Evolutionary conservation across 2,329 filamentous ascomycete genomes (phyloP), one percentile per base, ranked within the genome.

Genomic region (Didymella exigua): DNA sequence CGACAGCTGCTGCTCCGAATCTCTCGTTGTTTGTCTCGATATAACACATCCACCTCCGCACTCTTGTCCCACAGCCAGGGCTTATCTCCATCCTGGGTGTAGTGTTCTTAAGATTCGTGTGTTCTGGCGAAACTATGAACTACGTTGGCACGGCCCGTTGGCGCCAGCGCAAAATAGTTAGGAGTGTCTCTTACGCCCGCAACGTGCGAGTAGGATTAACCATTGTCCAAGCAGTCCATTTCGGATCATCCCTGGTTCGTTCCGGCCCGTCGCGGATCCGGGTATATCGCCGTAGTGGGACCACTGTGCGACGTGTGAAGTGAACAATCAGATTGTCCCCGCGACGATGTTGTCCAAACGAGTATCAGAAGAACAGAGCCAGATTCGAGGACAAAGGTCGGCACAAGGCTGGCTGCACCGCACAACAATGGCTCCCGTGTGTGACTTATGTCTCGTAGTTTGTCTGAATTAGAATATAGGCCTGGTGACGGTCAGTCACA

Each of bases 271-370:
- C 44, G 54, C 43, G 38, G 42, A 29, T 30, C 4, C 40, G 41
- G 54, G 14, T 30, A 18, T 10, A 26, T 10, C 29, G 27, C 54
- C 38, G 37, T 30, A 31, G 13, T 47, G 29, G 36, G 44, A 47
- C 27, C 31, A 38, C 21, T 48, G 49, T 46, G 23, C 29, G 30
- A 37, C 4, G 18, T 19, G 38, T 45, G 21, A 46, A 47, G 33
- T 18, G 30, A 37, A 49, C 54, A 53, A 49, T 42, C 49, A 14
- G 49, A 46, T 54, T 57, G 54, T 49, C 33, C 38, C 29, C 24
- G 26, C n/a, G 37, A 49, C 31, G 40, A 24, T 47, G 45, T 50
- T 46, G 46, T 50, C 37, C 50, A 58, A 55, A 55, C 51, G 31
- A 44, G 45, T 41, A 23, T 38, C 33, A 36, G 30, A 18, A 56